phyloP scores from a whole-genome alignment of 2,329 filamentous ascomycete genomes.

The Colletotrichum truncatum region DNA sequence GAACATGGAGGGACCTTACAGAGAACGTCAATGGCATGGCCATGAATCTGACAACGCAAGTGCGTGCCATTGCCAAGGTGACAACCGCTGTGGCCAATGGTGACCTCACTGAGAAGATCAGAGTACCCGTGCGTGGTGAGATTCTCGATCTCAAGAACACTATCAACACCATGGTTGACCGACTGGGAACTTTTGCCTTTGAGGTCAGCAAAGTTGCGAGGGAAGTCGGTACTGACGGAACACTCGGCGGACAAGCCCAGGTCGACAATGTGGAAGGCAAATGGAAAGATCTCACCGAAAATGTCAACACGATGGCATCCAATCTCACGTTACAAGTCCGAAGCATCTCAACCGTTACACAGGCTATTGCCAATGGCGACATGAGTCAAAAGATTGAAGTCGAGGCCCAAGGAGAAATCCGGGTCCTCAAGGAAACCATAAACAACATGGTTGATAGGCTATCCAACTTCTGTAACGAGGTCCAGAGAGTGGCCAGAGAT shows the following conservation, averaged over 20 bases:
- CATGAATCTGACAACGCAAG: conserved; percentile 96
- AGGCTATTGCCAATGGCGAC: conserved; percentile 94
- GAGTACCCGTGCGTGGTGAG: conserved; percentile 91
- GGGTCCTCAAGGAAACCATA: conserved; percentile 94
- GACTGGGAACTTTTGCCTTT: conserved; percentile 93
- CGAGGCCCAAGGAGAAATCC: conserved; percentile 92
- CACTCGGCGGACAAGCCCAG: conserved; percentile 90
- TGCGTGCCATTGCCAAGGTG: conserved; percentile 96
- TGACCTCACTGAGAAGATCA: conserved; percentile 95
- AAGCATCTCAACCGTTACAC: conserved; percentile 92
- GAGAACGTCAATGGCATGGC: conserved; percentile 98
- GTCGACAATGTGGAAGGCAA: conserved; percentile 97
- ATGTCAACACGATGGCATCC: conserved; percentile 81
- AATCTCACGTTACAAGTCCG: conserved; percentile 80
- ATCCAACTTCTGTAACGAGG: conserved; percentile 94
- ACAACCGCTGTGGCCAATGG: conserved; percentile 95
- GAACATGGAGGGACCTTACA: conserved; percentile 96
- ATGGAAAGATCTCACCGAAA: conserved; percentile 96
- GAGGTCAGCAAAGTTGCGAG: conserved; percentile 95
- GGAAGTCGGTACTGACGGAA: conserved; percentile 96
- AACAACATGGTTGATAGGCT: conserved; percentile 98
- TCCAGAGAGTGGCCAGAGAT: conserved; percentile 94
- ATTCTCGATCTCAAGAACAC: conserved; percentile 96
- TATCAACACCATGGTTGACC: conserved; percentile 99
- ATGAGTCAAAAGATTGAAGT: conserved; percentile 97